Evolutionary conservation across 345 rosid genomes (phyloP), one percentile per base, ranked within the genome.

Genomic region (Linum tenue): DNA sequence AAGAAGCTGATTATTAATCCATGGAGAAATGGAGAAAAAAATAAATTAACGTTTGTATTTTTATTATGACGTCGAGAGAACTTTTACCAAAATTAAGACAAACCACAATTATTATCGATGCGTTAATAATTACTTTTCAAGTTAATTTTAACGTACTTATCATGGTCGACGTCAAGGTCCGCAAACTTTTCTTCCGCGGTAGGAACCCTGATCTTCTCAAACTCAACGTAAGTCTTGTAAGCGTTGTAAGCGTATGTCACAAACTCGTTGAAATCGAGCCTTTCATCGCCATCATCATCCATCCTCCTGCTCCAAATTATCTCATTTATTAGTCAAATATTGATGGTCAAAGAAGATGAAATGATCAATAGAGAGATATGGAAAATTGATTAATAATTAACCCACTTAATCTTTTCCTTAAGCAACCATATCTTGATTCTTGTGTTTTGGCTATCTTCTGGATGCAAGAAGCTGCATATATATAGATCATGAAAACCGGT

Each of bases 381-480:
- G 31, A 1, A 22, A 22, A 22, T 22, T 22, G 31, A 22, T 22
- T 22, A 22, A 22, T 22, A n/a, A 22, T 22, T 22, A 22, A 22
- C 31, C 31, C 31, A 86, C 88, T 70, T 79, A 16, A 83, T 73
- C 59, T 85, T 76, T 66, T 82, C 89, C 37, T 40, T 44, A 64
- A 82, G 59, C 50, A 85, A 58, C 92, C 91, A 85, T 75, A 67
- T 81, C 59, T 81, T 84, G 71, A 79, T 79, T 43, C 67, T 77
- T 41, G 68, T 74, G 69, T 81, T 86, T 71, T 77, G 70, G 43
- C 90, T 82, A 42, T 85, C 89, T 78, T 85, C 90, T 1, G 96
- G 92, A 37, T 89, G 83, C 73, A 86, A 76, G 79, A 89, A 85
- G 65, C 92, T 86, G 83, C 69, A 72, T 22, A n/a, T n/a, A n/a